Evolutionary conservation across 352 stramenopile species (phyloP).

Genomic region (Phytopythium chamaehyphon): DNA sequence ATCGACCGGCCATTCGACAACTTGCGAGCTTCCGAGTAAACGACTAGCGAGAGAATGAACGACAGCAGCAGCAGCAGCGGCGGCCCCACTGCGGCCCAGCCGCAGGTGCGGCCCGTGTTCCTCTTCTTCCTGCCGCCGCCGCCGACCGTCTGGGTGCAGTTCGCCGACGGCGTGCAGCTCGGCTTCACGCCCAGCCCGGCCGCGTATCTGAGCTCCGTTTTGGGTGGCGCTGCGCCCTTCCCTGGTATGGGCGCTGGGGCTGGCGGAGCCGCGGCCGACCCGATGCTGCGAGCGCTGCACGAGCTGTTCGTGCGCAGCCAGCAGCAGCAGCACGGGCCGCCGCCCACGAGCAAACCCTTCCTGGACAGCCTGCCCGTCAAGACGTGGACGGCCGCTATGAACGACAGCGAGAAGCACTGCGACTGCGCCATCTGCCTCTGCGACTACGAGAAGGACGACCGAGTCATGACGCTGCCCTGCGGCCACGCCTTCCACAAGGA

Average conservation of each 20-base stretch:
- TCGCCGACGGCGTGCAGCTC: slow-evolving; percentile 48
- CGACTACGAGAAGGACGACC: slow-evolving; percentile 65
- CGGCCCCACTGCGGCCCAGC: slow-evolving; percentile 13
- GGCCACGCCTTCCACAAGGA: slow-evolving; percentile 77
- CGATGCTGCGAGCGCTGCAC: slow-evolving; percentile 41
- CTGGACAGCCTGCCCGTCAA: slow-evolving; percentile 63
- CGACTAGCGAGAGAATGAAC: slow-evolving; percentile 11
- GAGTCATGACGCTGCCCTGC: slow-evolving; percentile 64
- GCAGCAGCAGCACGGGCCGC: slow-evolving; percentile 52
- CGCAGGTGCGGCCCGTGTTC: slow-evolving; percentile 19
- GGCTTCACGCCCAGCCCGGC: slow-evolving; percentile 40
- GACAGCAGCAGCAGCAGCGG: slow-evolving; percentile 12
- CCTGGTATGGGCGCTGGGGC: slow-evolving; percentile 5
- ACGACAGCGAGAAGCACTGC: slow-evolving; percentile 42
- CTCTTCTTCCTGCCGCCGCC: slow-evolving; percentile 58
- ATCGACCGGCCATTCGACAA: slow-evolving; percentile 13
- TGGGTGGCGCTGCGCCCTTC: slow-evolving; percentile 23
- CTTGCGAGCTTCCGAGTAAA: slow-evolving; percentile 15
- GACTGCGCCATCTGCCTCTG: slow-evolving; percentile 77
- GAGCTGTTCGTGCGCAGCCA: slow-evolving; percentile 67
- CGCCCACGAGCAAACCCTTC: slow-evolving; percentile 65
- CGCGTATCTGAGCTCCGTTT: slow-evolving; percentile 32
- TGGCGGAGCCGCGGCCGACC: slow-evolving; percentile 9
- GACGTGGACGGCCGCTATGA: slow-evolving; percentile 38
- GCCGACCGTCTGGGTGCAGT: slow-evolving; percentile 57